Evolutionary conservation across 1,284 basidiomycete genomes (phyloP).

Genomic region (Rhodotorula sp.): DNA sequence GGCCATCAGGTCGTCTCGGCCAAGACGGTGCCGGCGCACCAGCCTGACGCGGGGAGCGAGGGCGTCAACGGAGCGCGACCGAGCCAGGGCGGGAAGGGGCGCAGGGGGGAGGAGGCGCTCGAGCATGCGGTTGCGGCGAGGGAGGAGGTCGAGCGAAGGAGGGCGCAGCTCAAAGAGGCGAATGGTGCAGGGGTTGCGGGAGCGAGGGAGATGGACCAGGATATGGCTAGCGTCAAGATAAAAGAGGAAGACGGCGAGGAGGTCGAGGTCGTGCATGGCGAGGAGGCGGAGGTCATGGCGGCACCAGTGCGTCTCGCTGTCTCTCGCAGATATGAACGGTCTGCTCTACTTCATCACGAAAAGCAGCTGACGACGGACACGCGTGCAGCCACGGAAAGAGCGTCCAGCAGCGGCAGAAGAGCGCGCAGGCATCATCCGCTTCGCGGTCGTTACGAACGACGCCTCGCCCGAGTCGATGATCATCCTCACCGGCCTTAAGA

Average conservation of each 20-base stretch:
- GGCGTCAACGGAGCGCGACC: conserved; percentile 2
- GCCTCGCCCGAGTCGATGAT: conserved; percentile 66
- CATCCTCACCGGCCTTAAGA: conserved; percentile 90
- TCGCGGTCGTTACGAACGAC: conserved; percentile 85
- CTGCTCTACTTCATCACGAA: background rate
- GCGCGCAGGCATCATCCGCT: conserved; percentile 77
- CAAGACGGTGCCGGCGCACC: conserved; percentile 19
- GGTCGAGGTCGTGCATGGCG: conserved; percentile 31
- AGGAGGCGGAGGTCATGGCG: conserved; percentile 27
- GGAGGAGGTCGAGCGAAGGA: conserved; percentile 40
- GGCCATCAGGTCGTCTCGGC: conserved; percentile 23
- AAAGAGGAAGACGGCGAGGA: conserved; percentile 36
- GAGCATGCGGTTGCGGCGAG: conserved; percentile 40
- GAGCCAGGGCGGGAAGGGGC: conserved; percentile 40
- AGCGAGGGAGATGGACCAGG: conserved; percentile 3
- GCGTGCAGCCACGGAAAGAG: conserved; percentile 38
- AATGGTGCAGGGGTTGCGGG: conserved; percentile 28
- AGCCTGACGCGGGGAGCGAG: conserved; percentile 3
- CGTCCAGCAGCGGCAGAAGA: conserved; percentile 80
- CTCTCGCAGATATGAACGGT: background rate
- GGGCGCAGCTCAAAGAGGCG: conserved; percentile 33
- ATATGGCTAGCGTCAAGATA: conserved; percentile 6
- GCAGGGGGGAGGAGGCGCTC: conserved; percentile 39
- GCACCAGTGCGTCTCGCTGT: conserved; percentile 9
- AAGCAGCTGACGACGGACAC: background rate